phyloP scores from a whole-genome alignment of 345 rosid species.

The Ailanthus altissimus region DNA sequence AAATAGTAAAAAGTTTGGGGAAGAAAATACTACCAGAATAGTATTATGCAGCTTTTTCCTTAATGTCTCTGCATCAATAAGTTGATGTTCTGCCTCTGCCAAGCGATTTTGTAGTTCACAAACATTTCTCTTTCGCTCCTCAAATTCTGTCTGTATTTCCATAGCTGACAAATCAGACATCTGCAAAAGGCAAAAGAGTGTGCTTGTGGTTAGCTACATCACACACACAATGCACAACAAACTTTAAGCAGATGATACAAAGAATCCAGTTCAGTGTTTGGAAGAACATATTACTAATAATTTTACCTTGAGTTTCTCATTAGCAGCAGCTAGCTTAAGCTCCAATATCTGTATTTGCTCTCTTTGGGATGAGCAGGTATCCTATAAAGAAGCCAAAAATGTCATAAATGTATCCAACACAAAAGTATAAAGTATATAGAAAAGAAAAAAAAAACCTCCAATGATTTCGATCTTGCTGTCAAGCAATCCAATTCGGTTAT shows the following conservation, averaged over 20 bases:
- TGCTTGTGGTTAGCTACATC: not conserved
- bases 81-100: slow-evolving; percentile 57
- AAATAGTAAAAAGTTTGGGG: not conserved
- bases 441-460: slow-evolving; percentile 62
- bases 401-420: slow-evolving; percentile 7
- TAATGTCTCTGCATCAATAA: slow-evolving; percentile 73
- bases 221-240: not conserved
- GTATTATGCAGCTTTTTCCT: slow-evolving; percentile 89
- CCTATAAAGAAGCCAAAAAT: slow-evolving; percentile 42
- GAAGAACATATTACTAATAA: not conserved
- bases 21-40: slow-evolving; percentile 54
- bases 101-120: slow-evolving; percentile 56
- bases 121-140: slow-evolving; percentile 46
- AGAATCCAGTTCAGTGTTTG: not conserved
- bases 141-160: slow-evolving; percentile 53
- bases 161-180: slow-evolving; percentile 54
- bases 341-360: slow-evolving; percentile 65
- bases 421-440: not conserved
- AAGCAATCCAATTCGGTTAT: slow-evolving; percentile 60
- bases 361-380: slow-evolving; percentile 75
- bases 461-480: slow-evolving; percentile 55
- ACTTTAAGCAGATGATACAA: not conserved
- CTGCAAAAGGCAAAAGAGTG: slow-evolving; percentile 34
- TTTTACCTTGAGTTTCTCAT: slow-evolving; percentile 80
- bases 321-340: slow-evolving; percentile 63